Base-by-base conservation (phyloP, 345 rosid genomes). In the Lenwebbia sp. region DNA sequence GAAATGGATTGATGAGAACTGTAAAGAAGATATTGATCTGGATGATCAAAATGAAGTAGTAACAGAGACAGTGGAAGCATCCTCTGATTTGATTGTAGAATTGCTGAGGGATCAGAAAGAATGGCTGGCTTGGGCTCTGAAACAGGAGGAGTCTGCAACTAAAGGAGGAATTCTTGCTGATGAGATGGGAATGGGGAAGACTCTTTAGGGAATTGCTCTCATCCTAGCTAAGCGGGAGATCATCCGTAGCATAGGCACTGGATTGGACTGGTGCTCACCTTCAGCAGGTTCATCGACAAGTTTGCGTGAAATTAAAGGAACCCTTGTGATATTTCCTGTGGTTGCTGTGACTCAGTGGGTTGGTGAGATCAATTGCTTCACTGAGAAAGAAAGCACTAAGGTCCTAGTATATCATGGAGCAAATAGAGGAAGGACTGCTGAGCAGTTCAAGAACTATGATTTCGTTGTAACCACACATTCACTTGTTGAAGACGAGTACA, bases 111-210 rank as follows among this genome's bases (percentile, higher is more conserved):
- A 96, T 90, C 99, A 97, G 83, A 97, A 94, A 86, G 99, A 97
- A 86, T 97, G 98, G 96, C 84, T 97, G 88, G 96, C 99, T 37
- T 97, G 99, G 99, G 97, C 96, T 84, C 75, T 90, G 74, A 95
- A 94, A 81, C 99, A 97, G 90, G 99, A 97, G 92, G 92, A 92
- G 3, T 91, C 98, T 33, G 8, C 54, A 33, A 88, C 89, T 83
- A 90, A 86, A 85, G 99, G 99, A 44, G 99, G 99, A 78, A 96
- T 97, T 88, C 98, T 97, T 33, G 99, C 99, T 17, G 99, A 97
- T 90, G 99, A 97, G 90, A 97, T 97, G 99, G 99, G 99, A 85
- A 97, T 97, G 99, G 99, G 99, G 53, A 96, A 97, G 94, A 96
- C 99, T 54, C 87, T 95, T 88, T 99, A 97, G 89, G 98, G 99